Conservation (phyloP, 352 stramenopile species). For the Phytophthora brassicae region DNA sequence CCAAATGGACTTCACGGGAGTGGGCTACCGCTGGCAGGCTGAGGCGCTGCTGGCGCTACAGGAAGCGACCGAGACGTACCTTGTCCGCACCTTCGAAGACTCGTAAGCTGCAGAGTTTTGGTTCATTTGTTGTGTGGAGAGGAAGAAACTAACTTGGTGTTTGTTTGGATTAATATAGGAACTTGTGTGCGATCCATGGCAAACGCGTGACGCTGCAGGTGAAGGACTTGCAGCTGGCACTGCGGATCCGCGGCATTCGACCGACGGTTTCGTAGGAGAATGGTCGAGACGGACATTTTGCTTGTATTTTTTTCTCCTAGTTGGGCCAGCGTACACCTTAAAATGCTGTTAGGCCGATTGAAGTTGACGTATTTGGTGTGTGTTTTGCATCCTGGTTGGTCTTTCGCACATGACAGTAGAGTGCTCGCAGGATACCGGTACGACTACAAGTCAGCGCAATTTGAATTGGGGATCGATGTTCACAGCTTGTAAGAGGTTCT, state of each 20-base stretch:
- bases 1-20: conserved; percentile 83
- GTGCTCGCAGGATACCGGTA: no score
- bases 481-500: not conserved
- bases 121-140: conserved; percentile 10
- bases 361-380: no score
- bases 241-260: conserved; percentile 87
- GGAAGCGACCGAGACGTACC: conserved; percentile 94
- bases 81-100: conserved; percentile 96
- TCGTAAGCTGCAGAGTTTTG: conserved; percentile 63
- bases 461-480: no score
- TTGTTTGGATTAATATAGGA: conserved; percentile 54
- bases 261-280: conserved; percentile 31
- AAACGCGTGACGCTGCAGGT: conserved; percentile 96
- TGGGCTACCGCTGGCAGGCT: conserved; percentile 89
- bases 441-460: no score
- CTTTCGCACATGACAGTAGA: no score
- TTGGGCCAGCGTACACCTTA: conserved; percentile 1
- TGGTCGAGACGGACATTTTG: conserved; percentile 11
- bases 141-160: not conserved
- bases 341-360: not conserved
- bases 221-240: conserved; percentile 94
- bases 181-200: conserved; percentile 95
- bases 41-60: conserved; percentile 92
- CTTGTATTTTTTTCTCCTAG: conserved; percentile 18
- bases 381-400: no score